Evolutionary conservation across 2,329 filamentous ascomycete species (phyloP), one percentile per base, ranked within the genome.

Genomic region (Ceratocystiopsis minuta): DNA sequence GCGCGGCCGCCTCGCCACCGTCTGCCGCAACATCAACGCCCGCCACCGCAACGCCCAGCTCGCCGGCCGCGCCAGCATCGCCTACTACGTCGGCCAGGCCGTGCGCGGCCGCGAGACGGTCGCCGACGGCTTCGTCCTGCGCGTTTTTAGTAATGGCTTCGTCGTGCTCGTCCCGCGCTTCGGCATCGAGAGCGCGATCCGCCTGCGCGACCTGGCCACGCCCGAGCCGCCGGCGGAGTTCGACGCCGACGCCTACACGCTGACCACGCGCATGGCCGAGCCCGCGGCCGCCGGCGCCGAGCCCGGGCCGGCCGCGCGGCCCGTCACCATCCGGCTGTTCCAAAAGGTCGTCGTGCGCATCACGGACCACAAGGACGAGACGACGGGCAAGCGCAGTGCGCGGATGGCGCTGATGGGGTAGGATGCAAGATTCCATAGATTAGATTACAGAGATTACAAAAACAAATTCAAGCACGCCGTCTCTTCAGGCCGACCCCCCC

Each of bases 1-100:
- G 51, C 80, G 85, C 49, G 75, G 77, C 50, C 84, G 86, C 51
- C 77, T 98, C 43, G 87, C 96, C 60, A 82, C 78, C 44, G 84
- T 98, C 18, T 96, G 90, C 71, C 87, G 86, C 60, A 98, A 98
- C 64, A 95, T 98, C 71, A 98, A 98, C 60, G 78, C 90, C 44
- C 79, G 90, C 9, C 90, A 98, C 60, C 84, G 90, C 55, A 98
- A 98, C 60, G 90, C 90, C 31, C 90, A 98, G 61, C 80, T 93
- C 62, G 90, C 90, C 3, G 88, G 88, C 33, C 78, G 90, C 45
- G 88, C 90, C 20, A 90, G 81, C 51, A 87, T 98, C 48, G 87
- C 94, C 52, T 98, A 96, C 64, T 98, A 96, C 57, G 90, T 98
- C 39, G 90, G 90, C 0, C 90, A 98, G 63, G 86, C 88, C 13